phyloP scores from a whole-genome alignment of 192 early-diverging fungal species.

The Globomyces pollinis-pini region DNA sequence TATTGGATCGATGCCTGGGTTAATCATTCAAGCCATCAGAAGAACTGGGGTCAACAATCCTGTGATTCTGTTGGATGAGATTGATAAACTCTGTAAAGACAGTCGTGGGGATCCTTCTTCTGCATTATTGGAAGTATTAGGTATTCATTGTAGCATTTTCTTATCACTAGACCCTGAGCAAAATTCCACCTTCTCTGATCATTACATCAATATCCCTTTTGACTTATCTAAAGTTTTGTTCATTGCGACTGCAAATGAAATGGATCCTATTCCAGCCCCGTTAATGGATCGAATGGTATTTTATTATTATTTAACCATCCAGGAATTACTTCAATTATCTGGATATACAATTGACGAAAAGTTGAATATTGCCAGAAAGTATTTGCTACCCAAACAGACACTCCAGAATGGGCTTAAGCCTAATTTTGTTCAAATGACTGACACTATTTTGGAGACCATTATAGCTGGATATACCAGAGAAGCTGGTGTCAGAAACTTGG shows the following conservation, averaged over 20 bases:
- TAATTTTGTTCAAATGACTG: slow-evolving; percentile 39
- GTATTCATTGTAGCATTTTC: too few species aligned
- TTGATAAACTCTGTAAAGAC: slow-evolving; percentile 71
- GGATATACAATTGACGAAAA: slow-evolving; percentile 85
- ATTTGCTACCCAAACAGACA: slow-evolving; percentile 72
- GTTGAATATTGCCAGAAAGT: slow-evolving; percentile 59
- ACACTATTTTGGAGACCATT: slow-evolving; percentile 51
- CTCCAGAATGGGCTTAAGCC: slow-evolving; percentile 53
- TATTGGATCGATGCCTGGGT: slow-evolving; percentile 75
- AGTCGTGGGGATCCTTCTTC: slow-evolving; percentile 69
- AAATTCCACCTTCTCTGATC: slow-evolving; percentile 72
- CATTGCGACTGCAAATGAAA: slow-evolving; percentile 75
- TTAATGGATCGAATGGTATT: slow-evolving; percentile 82
- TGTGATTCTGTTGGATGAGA: slow-evolving; percentile 73
- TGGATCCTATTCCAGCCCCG: slow-evolving; percentile 68
- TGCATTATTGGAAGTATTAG: slow-evolving; percentile 74
- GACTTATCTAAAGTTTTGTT: slow-evolving; percentile 65
- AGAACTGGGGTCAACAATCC: slow-evolving; percentile 70
- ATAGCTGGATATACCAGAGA: slow-evolving; percentile 71
- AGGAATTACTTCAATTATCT: slow-evolving; percentile 63
- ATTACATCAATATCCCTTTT: slow-evolving; percentile 65
- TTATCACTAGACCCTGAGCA: slow-evolving; percentile 91
- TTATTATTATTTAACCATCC: slow-evolving; percentile 22
- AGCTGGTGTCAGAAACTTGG: slow-evolving; percentile 68
- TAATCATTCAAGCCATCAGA: slow-evolving; percentile 65